Percentiles rank a stretch among this genome's conserved stretches.
Evolutionary conservation across 148 eudicot genomes (phyloP).

Genomic region (Polygonum maritimum): DNA sequence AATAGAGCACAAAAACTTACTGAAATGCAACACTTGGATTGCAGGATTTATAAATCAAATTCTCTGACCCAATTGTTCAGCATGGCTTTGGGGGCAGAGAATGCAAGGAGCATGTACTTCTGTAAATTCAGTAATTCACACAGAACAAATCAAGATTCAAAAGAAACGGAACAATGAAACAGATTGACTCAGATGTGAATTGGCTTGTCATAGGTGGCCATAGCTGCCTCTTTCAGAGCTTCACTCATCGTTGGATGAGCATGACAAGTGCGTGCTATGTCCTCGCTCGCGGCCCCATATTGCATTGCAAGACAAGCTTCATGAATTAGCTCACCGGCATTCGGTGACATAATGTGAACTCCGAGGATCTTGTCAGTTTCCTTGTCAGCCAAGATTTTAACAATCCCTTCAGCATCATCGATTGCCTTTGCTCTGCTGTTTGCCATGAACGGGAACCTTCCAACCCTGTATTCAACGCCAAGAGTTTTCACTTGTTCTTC

Average conservation of each 20-base stretch:
- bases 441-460: constrained; percentile 85
- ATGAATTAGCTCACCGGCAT: constrained; percentile 95
- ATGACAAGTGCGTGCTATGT: constrained; percentile 96
- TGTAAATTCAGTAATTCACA: background rate
- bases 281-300: constrained; percentile 94
- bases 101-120: background rate
- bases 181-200: constrained; percentile 31
- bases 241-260: constrained; percentile 99
- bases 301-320: constrained; percentile 78
- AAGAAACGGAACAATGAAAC: background rate
- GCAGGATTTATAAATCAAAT: background rate
- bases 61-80: background rate
- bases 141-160: background rate
- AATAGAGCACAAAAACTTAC: background rate
- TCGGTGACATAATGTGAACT: constrained; percentile 88
- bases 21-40: background rate
- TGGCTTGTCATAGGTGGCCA: constrained; percentile 43
- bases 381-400: constrained; percentile 80
- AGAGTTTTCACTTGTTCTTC: constrained; percentile 87
- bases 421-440: constrained; percentile 97
- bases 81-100: background rate
- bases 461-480: constrained; percentile 73
- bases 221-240: constrained; percentile 94
- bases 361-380: constrained; percentile 85
- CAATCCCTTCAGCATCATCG: constrained; percentile 91